phyloP scores from a whole-genome alignment of 345 rosid genomes.

The Eucalyptus grandis region DNA sequence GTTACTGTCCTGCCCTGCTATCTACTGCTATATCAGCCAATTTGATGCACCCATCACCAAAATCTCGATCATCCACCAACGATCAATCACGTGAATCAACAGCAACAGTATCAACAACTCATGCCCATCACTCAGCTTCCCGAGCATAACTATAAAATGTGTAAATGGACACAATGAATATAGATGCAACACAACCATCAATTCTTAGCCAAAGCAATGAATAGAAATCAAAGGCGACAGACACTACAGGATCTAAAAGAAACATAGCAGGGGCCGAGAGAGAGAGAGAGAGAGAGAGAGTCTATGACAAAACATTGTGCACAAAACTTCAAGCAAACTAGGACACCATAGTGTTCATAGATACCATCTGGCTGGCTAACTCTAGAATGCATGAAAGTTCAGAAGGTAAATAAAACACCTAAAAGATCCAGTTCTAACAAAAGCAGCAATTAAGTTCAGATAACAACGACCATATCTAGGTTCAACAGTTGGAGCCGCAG shows the following conservation, averaged over 20 bases:
- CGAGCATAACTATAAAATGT: neutral
- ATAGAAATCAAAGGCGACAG: neutral
- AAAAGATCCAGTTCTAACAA: neutral
- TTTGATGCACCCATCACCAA: neutral
- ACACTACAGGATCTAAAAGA: neutral
- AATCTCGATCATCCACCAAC: slow-evolving; percentile 1
- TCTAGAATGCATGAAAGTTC: neutral
- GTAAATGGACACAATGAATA: neutral
- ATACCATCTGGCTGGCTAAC: neutral
- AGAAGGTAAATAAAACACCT: neutral
- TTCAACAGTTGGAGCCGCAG: neutral
- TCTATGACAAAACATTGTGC: neutral
- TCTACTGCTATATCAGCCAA: neutral
- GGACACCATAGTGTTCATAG: neutral
- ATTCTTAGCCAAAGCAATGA: neutral
- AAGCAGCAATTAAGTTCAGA: neutral
- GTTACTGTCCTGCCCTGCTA: neutral
- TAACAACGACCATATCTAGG: neutral
- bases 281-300: neutral
- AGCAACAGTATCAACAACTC: slow-evolving; percentile 5
- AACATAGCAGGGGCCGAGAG: neutral
- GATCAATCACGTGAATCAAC: neutral
- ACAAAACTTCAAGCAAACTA: neutral
- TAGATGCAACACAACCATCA: neutral
- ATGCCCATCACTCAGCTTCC: neutral